Conservation (phyloP, 352 stramenopile genomes). For the Pythium sp. region DNA sequence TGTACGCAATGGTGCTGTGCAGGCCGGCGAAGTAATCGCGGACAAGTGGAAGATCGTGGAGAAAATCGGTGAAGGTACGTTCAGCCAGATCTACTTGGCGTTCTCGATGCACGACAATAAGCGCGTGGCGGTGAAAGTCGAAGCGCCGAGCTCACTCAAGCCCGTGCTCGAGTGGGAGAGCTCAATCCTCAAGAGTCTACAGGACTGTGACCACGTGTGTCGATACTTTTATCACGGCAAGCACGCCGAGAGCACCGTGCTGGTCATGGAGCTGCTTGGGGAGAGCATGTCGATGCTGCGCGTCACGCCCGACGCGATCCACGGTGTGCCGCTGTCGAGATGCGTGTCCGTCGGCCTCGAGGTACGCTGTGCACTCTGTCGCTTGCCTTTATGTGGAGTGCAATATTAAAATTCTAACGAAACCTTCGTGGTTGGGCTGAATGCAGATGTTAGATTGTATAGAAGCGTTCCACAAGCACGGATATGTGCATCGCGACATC, state of each 20-base stretch:
- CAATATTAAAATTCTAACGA: neutral
- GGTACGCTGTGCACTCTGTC: constrained; percentile 12
- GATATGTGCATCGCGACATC: constrained; percentile 88
- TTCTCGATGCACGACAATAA: constrained; percentile 71
- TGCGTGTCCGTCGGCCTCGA: constrained; percentile 73
- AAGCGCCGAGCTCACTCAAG: constrained; percentile 83
- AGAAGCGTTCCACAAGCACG: constrained; percentile 80
- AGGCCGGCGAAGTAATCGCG: constrained; percentile 81
- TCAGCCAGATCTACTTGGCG: constrained; percentile 88
- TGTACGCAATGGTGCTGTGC: neutral
- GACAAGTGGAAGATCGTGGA: constrained; percentile 84
- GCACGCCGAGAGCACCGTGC: constrained; percentile 80
- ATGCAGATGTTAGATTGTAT: constrained; percentile 83
- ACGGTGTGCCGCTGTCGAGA: constrained; percentile 69
- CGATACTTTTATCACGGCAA: constrained; percentile 86
- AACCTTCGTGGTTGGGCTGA: neutral
- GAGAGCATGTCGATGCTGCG: constrained; percentile 89
- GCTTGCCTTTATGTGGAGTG: neutral
- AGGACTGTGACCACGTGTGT: constrained; percentile 81
- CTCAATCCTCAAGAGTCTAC: constrained; percentile 81
- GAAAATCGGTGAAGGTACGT: constrained; percentile 88
- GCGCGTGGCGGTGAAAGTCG: constrained; percentile 84
- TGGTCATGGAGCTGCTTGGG: constrained; percentile 87
- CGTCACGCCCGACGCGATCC: constrained; percentile 71
- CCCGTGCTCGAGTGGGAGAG: constrained; percentile 88